Evolutionary conservation across 331 rosid species (phyloP), one percentile per base, ranked within the genome.

Genomic region (Prunus yedoensis): DNA sequence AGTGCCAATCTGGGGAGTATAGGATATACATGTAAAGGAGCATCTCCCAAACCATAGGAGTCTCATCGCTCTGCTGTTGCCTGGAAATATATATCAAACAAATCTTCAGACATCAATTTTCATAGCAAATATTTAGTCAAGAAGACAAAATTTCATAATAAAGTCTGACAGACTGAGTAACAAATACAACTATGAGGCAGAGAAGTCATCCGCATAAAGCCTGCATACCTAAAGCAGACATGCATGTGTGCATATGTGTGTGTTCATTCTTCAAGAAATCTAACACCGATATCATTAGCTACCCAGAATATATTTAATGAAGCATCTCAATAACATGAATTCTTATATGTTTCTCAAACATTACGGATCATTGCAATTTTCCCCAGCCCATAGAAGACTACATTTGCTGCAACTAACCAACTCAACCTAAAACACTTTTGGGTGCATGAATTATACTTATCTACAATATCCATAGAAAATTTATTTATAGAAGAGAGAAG

Each of bases 11-110:
- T 1, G 98, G 98, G 25, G 98, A 89, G 79, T 93, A 81, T 58
- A 93, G 95, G 75, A 93, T 89, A 88, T 90, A 93, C 80, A 93
- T 72, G 85, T 90, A 93, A 46, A 93, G 87, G 56, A 93, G 93
- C 84, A 93, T 85, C 85, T 93, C 98, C 98, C 96, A 93, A 61
- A 93, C 88, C 98, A 93, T 89, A 3, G 96, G 98, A 75, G 95
- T 90, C 86, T 93, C 98, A 41, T 90, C 95, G 0, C 98, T 82
- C 82, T 93, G 95, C 56, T 93, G 98, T 86, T 93, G 95, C 95
- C 98, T 93, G 79, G 57, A 62, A 53, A 82, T 73, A 74, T 35
- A 47, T 71, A 23, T 54, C 63, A 75, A 77, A 69, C 17, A 68
- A 54, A 60, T 76, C 73, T 43, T 58, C 81, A 79, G 65, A 64